A percentile compares a stretch with the other conserved stretches of the same genome.
Evolutionary conservation across 2,329 filamentous ascomycete genomes (phyloP).

Genomic region (Ceratocystis colombiana): DNA sequence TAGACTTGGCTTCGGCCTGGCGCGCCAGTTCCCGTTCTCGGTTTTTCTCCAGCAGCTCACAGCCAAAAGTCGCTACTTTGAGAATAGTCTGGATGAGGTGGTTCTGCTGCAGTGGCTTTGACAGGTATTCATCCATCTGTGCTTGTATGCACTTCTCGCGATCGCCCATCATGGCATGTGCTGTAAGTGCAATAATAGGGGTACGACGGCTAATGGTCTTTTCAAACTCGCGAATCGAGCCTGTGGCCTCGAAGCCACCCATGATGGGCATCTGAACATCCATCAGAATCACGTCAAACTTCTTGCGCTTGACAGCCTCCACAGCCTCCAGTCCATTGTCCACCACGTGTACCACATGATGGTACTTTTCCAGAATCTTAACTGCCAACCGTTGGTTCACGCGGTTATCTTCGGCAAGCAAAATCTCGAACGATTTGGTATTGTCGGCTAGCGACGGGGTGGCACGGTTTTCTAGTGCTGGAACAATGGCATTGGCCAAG

Average conservation of each 20-base stretch:
- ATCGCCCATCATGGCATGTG: constrained; percentile 97
- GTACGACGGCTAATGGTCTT: constrained; percentile 70
- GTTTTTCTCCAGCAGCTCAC: constrained; percentile 69
- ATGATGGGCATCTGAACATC: constrained; percentile 99
- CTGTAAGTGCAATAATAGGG: constrained; percentile 92
- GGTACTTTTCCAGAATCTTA: constrained; percentile 95
- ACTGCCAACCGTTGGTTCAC: constrained; percentile 94
- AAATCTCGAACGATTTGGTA: constrained; percentile 87
- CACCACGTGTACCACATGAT: constrained; percentile 83
- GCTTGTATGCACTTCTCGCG: constrained; percentile 96
- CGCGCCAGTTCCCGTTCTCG: constrained; percentile 49
- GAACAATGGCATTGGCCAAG: constrained; percentile 89
- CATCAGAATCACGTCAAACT: constrained; percentile 96
- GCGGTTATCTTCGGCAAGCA: constrained; percentile 91
- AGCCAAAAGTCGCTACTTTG: constrained; percentile 87
- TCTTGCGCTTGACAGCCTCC: constrained; percentile 80
- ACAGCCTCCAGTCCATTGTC: constrained; percentile 91
- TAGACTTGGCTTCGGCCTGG: constrained; percentile 40
- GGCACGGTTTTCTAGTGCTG: constrained; percentile 83
- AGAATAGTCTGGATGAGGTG: constrained; percentile 96
- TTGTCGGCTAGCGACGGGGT: constrained; percentile 87
- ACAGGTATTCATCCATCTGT: constrained; percentile 98
- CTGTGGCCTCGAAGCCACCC: constrained; percentile 96
- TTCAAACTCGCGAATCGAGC: constrained; percentile 93
- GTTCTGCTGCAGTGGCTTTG: constrained; percentile 92